A percentile compares a stretch with the other conserved stretches of the same genome.
Evolutionary conservation across 495 filamentous ascomycete species (phyloP).

Genomic region (Aspergillus sclerotioniger): DNA sequence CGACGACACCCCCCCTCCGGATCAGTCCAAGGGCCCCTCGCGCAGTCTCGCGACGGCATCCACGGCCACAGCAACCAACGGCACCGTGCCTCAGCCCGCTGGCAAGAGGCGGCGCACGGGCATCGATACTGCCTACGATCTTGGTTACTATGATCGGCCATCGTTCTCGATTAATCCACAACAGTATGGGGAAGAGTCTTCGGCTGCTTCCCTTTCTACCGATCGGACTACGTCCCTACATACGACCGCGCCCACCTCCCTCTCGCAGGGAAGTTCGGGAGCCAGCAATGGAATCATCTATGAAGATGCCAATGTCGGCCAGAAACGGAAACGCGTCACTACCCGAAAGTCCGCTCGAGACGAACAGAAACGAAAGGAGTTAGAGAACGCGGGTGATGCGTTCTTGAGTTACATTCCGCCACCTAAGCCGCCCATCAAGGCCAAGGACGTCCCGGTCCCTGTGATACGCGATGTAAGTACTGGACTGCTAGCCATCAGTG

Average conservation of each 20-base stretch:
- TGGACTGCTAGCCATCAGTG: not conserved
- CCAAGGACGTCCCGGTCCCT: conserved; percentile 82
- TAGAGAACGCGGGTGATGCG: conserved; percentile 64
- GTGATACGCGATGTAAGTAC: conserved; percentile 80
- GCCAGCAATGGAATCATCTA: conserved; percentile 52
- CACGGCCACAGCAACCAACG: conserved; percentile 23
- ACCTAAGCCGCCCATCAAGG: conserved; percentile 84
- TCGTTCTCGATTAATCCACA: conserved; percentile 72
- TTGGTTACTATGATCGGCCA: conserved; percentile 58
- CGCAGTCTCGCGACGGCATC: conserved; percentile 27
- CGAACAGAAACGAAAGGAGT: conserved; percentile 73
- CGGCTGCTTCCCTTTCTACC: conserved; percentile 70
- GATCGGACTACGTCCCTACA: conserved; percentile 83
- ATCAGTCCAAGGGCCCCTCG: conserved; percentile 39
- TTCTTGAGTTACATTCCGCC: conserved; percentile 81
- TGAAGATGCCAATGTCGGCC: conserved; percentile 59
- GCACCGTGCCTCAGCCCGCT: conserved; percentile 49
- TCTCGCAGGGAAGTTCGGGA: conserved; percentile 69
- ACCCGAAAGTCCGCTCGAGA: conserved; percentile 75
- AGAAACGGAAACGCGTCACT: conserved; percentile 81
- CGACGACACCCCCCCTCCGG: conserved; percentile 79
- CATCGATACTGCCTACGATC: conserved; percentile 60
- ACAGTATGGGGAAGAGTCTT: conserved; percentile 60
- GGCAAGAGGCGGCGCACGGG: conserved; percentile 66
- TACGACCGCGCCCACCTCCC: conserved; percentile 88